Evolutionary conservation across 2,329 filamentous ascomycete genomes (phyloP), one percentile per base, ranked within the genome.

Genomic region (Alternaria alternata): DNA sequence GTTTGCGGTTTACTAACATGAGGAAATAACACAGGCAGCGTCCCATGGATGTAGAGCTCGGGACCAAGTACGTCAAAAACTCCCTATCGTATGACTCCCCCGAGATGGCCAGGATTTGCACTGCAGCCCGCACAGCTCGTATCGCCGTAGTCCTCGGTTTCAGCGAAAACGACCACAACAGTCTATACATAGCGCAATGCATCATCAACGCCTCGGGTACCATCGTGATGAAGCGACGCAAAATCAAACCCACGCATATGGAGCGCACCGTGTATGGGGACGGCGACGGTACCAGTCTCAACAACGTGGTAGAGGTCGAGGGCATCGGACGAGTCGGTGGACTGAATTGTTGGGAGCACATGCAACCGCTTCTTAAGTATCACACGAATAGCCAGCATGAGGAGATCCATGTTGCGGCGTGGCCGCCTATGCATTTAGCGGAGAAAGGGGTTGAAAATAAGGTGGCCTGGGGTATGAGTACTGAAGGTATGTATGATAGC

Each of bases 161-260:
- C 66, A 78, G 76, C 0, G 80, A 81, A 61, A 70, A 73, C 18
- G 53, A 66, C 36, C 14, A 16, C 36, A 71, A 80, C 41, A 76
- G 70, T n/a, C 64, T 81, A 0, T 81, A 81, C 64, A 80, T 81
- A 34, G 62, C 75, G 0, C 79, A 81, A 66, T 75, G 73, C n/a
- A 67, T 75, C 24, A 80, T 81, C 49, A 67, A 67, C 14, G 60
- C 73, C 1, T 54, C 65, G 6, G 80, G 80, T 2, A 62, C 69
- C 11, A 64, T 81, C 12, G 43, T 75, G 26, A 79, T 79, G 75
- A 71, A 73, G 53, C 65, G 79, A 11, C 67, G 80, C 5, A 81
- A 82, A 59, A 69, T 81, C 64, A 82, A 81, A 69, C 75, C 79
- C 0, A 81, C 80, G 3, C 80, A 81, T 51, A 79, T 81, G 76